phyloP scores from a whole-genome alignment of 768 basidiomycete species.

The Paxillus involutus region DNA sequence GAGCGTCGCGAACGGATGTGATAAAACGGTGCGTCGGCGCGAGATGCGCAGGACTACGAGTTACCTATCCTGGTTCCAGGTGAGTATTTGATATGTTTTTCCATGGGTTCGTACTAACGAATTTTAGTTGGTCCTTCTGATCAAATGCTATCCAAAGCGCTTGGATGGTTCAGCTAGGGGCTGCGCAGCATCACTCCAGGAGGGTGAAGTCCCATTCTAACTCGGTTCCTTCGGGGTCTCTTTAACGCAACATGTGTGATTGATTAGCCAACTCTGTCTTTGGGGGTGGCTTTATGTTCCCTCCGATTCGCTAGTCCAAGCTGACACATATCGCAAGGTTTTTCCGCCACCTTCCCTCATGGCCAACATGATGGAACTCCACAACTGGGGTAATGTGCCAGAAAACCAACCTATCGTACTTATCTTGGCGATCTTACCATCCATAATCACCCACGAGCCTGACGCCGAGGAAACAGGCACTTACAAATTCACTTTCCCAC shows the following conservation, averaged over 20 bases:
- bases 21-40: not conserved
- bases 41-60: not conserved
- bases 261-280: not conserved
- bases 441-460: not conserved
- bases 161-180: not conserved
- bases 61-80: no score
- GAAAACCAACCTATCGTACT: not conserved
- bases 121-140: no score
- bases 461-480: slow-evolving; percentile 13
- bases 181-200: not conserved
- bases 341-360: slow-evolving; percentile 1
- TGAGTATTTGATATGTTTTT: no score
- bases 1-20: not conserved
- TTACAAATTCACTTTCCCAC: slow-evolving; percentile 9
- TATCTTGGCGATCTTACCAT: slow-evolving; percentile 16
- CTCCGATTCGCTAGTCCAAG: slow-evolving; percentile 1
- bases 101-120: no score
- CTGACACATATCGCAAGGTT: slow-evolving; percentile 9
- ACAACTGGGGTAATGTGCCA: slow-evolving; percentile 17
- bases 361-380: slow-evolving; percentile 2
- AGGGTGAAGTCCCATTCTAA: not conserved
- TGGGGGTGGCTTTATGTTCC: not conserved
- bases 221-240: not conserved
- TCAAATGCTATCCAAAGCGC: not conserved
- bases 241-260: not conserved